phyloP scores from a whole-genome alignment of 192 early-diverging fungal species.

The Coemansia sp. region DNA sequence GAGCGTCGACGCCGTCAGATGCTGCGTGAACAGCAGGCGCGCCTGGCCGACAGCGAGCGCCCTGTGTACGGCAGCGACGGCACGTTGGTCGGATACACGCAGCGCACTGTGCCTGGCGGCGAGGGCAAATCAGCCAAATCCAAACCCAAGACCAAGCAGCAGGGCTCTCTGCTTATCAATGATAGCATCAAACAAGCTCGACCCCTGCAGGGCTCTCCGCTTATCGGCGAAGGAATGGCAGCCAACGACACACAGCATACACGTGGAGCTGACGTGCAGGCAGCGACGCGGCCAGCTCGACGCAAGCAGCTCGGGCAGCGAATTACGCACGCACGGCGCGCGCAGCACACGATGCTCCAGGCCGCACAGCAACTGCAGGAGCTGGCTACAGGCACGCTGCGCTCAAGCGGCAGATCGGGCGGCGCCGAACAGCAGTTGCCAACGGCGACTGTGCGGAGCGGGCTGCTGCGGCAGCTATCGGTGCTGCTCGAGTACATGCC shows the following conservation, averaged over 20 bases:
- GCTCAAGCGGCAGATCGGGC: background rate
- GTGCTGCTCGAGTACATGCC: conserved; percentile 51
- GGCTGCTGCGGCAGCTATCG: conserved; percentile 39
- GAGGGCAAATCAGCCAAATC: background rate
- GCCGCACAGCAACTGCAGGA: conserved; percentile 39
- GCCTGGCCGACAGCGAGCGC: conserved; percentile 33
- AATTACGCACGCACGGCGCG: conserved; percentile 40
- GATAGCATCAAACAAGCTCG: background rate
- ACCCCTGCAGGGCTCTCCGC: too few species aligned
- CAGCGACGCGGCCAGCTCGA: background rate
- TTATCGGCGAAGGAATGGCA: background rate
- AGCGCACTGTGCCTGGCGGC: conserved; percentile 5
- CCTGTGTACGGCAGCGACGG: conserved; percentile 52
- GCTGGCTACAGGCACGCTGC: conserved; percentile 19
- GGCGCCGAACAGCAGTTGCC: conserved; percentile 5
- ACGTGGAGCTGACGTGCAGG: background rate
- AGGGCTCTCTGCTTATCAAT: background rate
- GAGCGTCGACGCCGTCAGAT: conserved; percentile 37
- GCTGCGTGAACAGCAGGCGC: conserved; percentile 43
- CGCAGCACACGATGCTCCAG: conserved; percentile 33
- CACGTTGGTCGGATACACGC: conserved; percentile 43
- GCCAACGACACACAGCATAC: conserved; percentile 12
- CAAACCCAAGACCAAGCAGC: background rate
- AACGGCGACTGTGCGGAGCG: background rate
- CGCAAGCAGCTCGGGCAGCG: conserved; percentile 52